Percentiles rank a stretch among this genome's conserved stretches.
Evolutionary conservation across 192 early-diverging fungal genomes (phyloP).

Genomic region (Mortierella alpina): DNA sequence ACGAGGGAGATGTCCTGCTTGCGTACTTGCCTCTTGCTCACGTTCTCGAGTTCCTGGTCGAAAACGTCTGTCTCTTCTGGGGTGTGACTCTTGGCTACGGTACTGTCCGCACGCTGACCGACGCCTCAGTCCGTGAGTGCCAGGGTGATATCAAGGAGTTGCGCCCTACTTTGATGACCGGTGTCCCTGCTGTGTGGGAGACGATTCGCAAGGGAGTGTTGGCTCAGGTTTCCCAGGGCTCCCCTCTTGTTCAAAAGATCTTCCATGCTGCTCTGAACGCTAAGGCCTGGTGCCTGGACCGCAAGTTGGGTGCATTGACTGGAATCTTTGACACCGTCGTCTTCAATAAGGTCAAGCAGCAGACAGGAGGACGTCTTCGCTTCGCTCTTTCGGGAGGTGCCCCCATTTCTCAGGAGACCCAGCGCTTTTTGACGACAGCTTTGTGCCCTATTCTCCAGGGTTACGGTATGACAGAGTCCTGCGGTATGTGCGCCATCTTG

Average conservation of each 20-base stretch:
- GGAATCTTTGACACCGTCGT: constrained; percentile 78
- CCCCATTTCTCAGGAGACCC: constrained; percentile 85
- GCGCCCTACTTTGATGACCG: constrained; percentile 81
- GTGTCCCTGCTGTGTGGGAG: constrained; percentile 90
- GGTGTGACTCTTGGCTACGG: constrained; percentile 77
- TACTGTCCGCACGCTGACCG: constrained; percentile 77
- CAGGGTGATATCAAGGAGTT: constrained; percentile 79
- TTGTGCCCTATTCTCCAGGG: constrained; percentile 89
- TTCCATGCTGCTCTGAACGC: constrained; percentile 81
- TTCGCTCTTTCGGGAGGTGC: constrained; percentile 90
- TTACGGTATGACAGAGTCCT: constrained; percentile 89
- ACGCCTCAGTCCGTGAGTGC: constrained; percentile 72
- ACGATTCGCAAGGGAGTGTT: constrained; percentile 87
- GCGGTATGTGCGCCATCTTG: constrained; percentile 78
- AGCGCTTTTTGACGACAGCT: constrained; percentile 80
- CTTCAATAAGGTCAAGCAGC: constrained; percentile 84
- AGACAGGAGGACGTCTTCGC: constrained; percentile 87
- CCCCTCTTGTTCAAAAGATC: constrained; percentile 69
- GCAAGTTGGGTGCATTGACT: constrained; percentile 70
- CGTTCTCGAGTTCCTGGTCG: constrained; percentile 88
- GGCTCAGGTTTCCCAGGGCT: constrained; percentile 65
- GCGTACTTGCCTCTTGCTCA: constrained; percentile 92
- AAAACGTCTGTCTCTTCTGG: constrained; percentile 75
- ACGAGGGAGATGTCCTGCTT: constrained; percentile 70
- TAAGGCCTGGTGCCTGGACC: constrained; percentile 76